phyloP scores from a whole-genome alignment of 2,329 filamentous ascomycete genomes.

The Pseudocercospora vitis region DNA sequence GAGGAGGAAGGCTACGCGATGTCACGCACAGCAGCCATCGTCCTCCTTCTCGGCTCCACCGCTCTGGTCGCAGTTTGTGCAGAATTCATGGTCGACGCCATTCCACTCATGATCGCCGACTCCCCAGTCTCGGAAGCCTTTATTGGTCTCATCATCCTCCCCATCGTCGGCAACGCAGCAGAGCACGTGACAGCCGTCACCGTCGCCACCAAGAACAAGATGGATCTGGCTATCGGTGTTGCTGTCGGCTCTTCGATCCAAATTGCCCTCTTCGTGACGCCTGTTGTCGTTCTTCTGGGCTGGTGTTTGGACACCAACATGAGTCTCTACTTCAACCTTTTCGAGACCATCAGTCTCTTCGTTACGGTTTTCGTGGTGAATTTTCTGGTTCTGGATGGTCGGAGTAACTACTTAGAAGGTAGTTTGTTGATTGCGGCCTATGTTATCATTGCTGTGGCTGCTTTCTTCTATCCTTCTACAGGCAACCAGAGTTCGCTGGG shows the following conservation, averaged over 20 bases:
- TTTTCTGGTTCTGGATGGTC: slow-evolving; percentile 79
- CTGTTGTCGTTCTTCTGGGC: slow-evolving; percentile 72
- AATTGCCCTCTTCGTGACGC: slow-evolving; percentile 76
- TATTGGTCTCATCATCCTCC: slow-evolving; percentile 75
- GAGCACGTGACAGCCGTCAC: slow-evolving; percentile 80
- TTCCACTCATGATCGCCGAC: slow-evolving; percentile 63
- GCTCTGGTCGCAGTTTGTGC: slow-evolving; percentile 61
- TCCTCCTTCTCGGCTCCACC: slow-evolving; percentile 56
- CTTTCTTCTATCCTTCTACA: slow-evolving; percentile 52
- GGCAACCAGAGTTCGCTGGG: slow-evolving; percentile 46
- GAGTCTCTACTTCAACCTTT: slow-evolving; percentile 62
- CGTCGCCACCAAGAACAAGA: slow-evolving; percentile 80
- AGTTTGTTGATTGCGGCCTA: slow-evolving; percentile 74
- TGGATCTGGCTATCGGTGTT: slow-evolving; percentile 79
- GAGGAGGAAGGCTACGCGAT: slow-evolving; percentile 44
- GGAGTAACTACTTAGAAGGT: slow-evolving; percentile 81
- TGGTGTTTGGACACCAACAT: slow-evolving; percentile 76
- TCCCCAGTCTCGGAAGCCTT: slow-evolving; percentile 69
- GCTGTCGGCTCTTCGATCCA: slow-evolving; percentile 79
- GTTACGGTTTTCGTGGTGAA: slow-evolving; percentile 82
- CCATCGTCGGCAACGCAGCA: slow-evolving; percentile 80
- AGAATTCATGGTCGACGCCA: slow-evolving; percentile 74
- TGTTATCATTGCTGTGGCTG: slow-evolving; percentile 67
- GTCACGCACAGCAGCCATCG: slow-evolving; percentile 58
- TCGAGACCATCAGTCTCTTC: slow-evolving; percentile 70